A percentile compares a stretch with the other conserved stretches of the same genome.
Conservation (phyloP, 2,329 filamentous ascomycete species). For the Talaromyces amestolkiae region DNA sequence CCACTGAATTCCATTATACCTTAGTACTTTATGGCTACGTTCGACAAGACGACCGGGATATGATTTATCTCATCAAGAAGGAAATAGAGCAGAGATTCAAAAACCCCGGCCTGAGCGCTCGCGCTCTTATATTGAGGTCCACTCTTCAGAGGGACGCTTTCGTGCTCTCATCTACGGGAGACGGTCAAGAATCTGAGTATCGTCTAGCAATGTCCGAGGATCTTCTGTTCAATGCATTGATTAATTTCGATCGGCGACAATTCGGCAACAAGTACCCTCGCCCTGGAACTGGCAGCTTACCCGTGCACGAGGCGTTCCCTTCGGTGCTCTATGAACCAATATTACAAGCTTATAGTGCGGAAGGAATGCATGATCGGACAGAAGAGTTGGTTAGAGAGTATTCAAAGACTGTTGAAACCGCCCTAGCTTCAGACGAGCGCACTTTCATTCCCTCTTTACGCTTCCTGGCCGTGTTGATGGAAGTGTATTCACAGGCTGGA, state of each 20-base stretch:
- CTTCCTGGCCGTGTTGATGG: constrained; percentile 67
- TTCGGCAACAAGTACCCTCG: constrained; percentile 45
- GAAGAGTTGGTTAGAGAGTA: constrained; percentile 57
- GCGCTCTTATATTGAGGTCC: constrained; percentile 36
- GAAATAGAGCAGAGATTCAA: constrained; percentile 40
- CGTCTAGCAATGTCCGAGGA: constrained; percentile 37
- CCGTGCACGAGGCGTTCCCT: constrained; percentile 45
- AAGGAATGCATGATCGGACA: constrained; percentile 49
- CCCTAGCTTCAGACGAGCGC: constrained; percentile 28
- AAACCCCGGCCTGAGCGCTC: constrained; percentile 32
- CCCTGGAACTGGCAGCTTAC: constrained; percentile 32
- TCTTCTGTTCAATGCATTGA: constrained; percentile 38
- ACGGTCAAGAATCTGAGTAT: constrained; percentile 16
- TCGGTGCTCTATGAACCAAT: constrained; percentile 55
- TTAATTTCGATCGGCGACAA: constrained; percentile 40
- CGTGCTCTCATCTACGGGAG: constrained; percentile 20
- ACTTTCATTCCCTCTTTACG: constrained; percentile 43
- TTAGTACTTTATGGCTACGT: constrained; percentile 52
- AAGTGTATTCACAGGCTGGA: constrained; percentile 57
- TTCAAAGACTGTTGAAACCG: constrained; percentile 20
- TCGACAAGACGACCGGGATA: constrained; percentile 45
- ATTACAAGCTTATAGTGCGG: constrained; percentile 54
- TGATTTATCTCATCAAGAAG: constrained; percentile 52
- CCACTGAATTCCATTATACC: constrained; percentile 46
- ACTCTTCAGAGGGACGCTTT: constrained; percentile 35